Evolutionary conservation across 2,329 filamentous ascomycete species (phyloP).

Genomic region (Nothophoma quercina): DNA sequence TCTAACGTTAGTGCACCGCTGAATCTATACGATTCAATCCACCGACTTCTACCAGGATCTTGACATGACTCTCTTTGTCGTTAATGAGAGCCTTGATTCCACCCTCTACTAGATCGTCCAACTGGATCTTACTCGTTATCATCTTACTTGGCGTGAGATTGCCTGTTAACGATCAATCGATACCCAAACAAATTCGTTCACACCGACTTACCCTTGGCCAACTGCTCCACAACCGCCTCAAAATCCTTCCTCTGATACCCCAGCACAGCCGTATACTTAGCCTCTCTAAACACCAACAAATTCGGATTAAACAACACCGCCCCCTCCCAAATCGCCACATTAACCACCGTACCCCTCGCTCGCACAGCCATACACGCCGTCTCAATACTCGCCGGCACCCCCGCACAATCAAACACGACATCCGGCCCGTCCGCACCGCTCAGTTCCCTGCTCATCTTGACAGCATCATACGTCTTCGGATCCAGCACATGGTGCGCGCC

Average conservation of each 20-base stretch:
- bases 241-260: slow-evolving; percentile 64
- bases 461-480: slow-evolving; percentile 60
- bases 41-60: slow-evolving; percentile 64
- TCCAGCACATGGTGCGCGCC: slow-evolving; percentile 65
- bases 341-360: slow-evolving; percentile 65
- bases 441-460: slow-evolving; percentile 55
- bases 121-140: slow-evolving; percentile 66
- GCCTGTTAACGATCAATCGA: slow-evolving; percentile 42
- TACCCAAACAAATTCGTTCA: background rate
- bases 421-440: slow-evolving; percentile 62
- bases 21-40: slow-evolving; percentile 25
- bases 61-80: slow-evolving; percentile 69
- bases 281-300: slow-evolving; percentile 62
- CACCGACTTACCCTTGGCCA: slow-evolving; percentile 44
- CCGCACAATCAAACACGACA: slow-evolving; percentile 69
- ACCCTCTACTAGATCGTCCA: slow-evolving; percentile 64
- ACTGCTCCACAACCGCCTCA: slow-evolving; percentile 63
- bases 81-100: slow-evolving; percentile 65
- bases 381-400: slow-evolving; percentile 58
- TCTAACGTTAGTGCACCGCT: slow-evolving; percentile 11
- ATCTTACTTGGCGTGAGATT: slow-evolving; percentile 62
- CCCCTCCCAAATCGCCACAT: slow-evolving; percentile 71
- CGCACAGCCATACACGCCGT: slow-evolving; percentile 59
- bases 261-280: slow-evolving; percentile 59
- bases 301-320: slow-evolving; percentile 62